A percentile compares a stretch with the other conserved stretches of the same genome.
These are phyloP conservation scores for Ganoderma meredithae DNA, from an alignment of 1,284 basidiomycete genomes.

Conservation along the genomic window DNA sequence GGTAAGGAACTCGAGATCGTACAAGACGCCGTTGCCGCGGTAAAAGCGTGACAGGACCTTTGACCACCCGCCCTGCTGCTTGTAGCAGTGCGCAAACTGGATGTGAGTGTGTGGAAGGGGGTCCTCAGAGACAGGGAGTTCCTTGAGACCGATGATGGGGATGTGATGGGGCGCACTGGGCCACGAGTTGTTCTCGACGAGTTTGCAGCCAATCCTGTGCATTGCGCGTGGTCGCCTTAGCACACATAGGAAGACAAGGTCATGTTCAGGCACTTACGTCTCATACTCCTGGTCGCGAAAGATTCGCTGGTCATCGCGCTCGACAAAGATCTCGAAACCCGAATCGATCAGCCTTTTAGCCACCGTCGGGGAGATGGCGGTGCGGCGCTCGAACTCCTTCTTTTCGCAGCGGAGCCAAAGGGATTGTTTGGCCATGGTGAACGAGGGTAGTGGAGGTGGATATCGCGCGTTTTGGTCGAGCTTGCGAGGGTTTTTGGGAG, in stretches of 20 bases:
- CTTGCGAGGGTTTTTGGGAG: slow-evolving; percentile 15
- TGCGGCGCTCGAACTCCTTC: slow-evolving; percentile 92
- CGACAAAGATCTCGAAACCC: slow-evolving; percentile 93
- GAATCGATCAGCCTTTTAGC: slow-evolving; percentile 90
- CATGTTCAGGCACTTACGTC: slow-evolving; percentile 63
- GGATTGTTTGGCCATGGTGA: slow-evolving; percentile 45
- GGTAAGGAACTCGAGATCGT: slow-evolving; percentile 97
- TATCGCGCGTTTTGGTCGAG: too few species aligned
- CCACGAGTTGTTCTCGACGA: slow-evolving; percentile 94
- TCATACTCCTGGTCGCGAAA: slow-evolving; percentile 96
- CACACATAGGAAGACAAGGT: slow-evolving; percentile 13
- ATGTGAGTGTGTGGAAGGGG: slow-evolving; percentile 95
- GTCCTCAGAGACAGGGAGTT: slow-evolving; percentile 83
- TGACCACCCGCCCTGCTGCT: slow-evolving; percentile 94
- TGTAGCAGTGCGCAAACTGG: slow-evolving; percentile 99
- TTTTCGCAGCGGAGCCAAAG: slow-evolving; percentile 96
- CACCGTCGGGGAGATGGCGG: slow-evolving; percentile 93
- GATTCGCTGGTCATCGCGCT: slow-evolving; percentile 94
- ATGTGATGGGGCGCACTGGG: slow-evolving; percentile 76
- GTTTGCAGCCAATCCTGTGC: slow-evolving; percentile 85
- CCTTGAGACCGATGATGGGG: slow-evolving; percentile 97
- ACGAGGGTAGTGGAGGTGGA: slow-evolving; percentile 21
- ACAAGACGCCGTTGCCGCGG: slow-evolving; percentile 87
- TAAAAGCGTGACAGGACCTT: slow-evolving; percentile 90
- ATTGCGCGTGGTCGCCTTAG: slow-evolving; percentile 8